Evolutionary conservation across 768 basidiomycete species (phyloP).

Genomic region (Leucocoprinus sp.): DNA sequence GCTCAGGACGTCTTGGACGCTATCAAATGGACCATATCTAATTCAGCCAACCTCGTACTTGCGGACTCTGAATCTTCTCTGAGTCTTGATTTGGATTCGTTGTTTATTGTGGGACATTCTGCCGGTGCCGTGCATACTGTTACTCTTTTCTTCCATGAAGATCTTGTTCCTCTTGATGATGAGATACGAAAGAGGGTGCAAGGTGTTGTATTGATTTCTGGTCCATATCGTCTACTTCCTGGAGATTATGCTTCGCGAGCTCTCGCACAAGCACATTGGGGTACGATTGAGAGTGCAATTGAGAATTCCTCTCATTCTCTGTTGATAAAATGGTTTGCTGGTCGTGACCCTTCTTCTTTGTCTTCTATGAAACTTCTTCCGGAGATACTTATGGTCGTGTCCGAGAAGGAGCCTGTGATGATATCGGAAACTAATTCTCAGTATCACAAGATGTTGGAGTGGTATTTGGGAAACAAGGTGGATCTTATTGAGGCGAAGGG

Average conservation of each 20-base stretch:
- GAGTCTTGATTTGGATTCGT: slow-evolving; percentile 29
- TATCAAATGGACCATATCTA: slow-evolving; percentile 39
- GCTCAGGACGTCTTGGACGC: slow-evolving; percentile 56
- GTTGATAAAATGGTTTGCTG: slow-evolving; percentile 14
- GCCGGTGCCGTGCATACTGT: slow-evolving; percentile 47
- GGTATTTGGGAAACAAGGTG: slow-evolving; percentile 24
- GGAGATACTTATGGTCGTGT: slow-evolving; percentile 37
- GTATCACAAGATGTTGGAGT: slow-evolving; percentile 32
- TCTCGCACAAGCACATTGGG: slow-evolving; percentile 27
- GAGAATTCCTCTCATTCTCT: slow-evolving; percentile 3
- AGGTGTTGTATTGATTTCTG: slow-evolving; percentile 39
- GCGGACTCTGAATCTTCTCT: slow-evolving; percentile 11
- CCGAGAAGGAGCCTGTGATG: slow-evolving; percentile 46
- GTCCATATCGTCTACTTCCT: slow-evolving; percentile 31
- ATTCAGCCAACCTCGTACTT: slow-evolving; percentile 25
- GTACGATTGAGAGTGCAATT: background rate
- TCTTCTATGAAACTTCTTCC: slow-evolving; percentile 34
- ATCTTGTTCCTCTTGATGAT: slow-evolving; percentile 23
- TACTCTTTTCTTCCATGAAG: slow-evolving; percentile 33
- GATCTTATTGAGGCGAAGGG: slow-evolving; percentile 33
- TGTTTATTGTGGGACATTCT: slow-evolving; percentile 54
- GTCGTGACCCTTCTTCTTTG: slow-evolving; percentile 22
- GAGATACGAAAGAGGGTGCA: slow-evolving; percentile 29
- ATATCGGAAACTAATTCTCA: slow-evolving; percentile 26
- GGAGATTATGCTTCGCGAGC: slow-evolving; percentile 20